These are phyloP conservation scores for Butyriboletus appendiculatus DNA, from an alignment of 1,284 basidiomycete genomes.

Conservation along the genomic window DNA sequence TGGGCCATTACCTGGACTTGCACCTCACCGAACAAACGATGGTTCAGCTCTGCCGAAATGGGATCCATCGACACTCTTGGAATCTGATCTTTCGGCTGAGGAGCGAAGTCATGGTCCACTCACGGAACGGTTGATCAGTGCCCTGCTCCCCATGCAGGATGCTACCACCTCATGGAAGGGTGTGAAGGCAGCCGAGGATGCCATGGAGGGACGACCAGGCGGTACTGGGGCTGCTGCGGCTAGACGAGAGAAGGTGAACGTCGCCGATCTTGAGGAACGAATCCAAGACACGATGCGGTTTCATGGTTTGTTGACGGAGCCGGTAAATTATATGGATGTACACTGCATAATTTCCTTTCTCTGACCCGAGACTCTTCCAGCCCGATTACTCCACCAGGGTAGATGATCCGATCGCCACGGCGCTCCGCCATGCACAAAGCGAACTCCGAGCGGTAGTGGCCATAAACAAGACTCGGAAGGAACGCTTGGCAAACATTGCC, in stretches of 20 bases:
- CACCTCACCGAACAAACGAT: conserved; percentile 32
- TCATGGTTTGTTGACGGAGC: conserved; percentile 61
- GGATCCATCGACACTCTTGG: conserved; percentile 72
- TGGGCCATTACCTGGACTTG: conserved; percentile 43
- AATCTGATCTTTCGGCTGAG: conserved; percentile 63
- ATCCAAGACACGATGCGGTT: conserved; percentile 72
- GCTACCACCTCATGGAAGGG: conserved; percentile 63
- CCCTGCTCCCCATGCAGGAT: conserved; percentile 69
- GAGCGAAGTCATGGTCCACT: conserved; percentile 77
- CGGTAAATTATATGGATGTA: conserved; percentile 43
- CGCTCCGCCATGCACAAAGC: conserved; percentile 87
- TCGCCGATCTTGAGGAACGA: conserved; percentile 67
- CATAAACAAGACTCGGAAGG: conserved; percentile 82
- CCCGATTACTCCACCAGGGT: conserved; percentile 77
- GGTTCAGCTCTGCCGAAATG: conserved; percentile 47
- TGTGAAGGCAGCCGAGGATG: conserved; percentile 76
- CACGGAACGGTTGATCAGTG: conserved; percentile 80
- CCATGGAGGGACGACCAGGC: conserved; percentile 78
- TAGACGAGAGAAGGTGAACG: conserved; percentile 69
- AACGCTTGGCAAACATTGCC: conserved; percentile 75
- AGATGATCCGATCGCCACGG: conserved; percentile 92
- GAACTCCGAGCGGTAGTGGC: conserved; percentile 76
- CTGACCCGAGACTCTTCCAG: conserved; percentile 41
- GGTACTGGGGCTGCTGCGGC: conserved; percentile 73
- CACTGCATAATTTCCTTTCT: conserved; percentile 3